A percentile compares a stretch with the other conserved stretches of the same genome.
Conservation (phyloP, 2,329 filamentous ascomycete genomes). For the Colletotrichum brevisporum region DNA sequence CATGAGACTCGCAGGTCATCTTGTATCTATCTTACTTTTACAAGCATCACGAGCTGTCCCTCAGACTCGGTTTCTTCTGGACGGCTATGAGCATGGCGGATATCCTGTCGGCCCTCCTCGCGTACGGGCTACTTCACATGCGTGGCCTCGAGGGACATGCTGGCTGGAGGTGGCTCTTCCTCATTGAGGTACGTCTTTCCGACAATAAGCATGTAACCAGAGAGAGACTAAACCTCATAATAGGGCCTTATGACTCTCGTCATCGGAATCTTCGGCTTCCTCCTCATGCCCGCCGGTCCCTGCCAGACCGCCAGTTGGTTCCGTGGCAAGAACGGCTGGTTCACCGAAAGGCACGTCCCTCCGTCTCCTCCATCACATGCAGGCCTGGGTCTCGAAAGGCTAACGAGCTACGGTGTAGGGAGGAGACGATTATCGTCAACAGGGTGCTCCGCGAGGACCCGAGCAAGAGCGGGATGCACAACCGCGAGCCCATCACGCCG, state of each 20-base stretch:
- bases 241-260: conserved; percentile 36
- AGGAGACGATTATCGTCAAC: conserved; percentile 72
- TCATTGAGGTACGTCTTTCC: conserved; percentile 66
- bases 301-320: conserved; percentile 70
- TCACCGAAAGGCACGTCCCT: conserved; percentile 60
- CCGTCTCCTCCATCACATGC: background rate
- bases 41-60: conserved; percentile 56
- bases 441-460: conserved; percentile 69
- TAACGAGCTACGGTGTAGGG: too few species aligned
- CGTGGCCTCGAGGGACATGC: conserved; percentile 51
- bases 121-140: conserved; percentile 57
- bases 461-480: conserved; percentile 70
- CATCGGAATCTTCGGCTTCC: background rate
- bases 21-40: conserved; percentile 61
- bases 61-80: conserved; percentile 59
- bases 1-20: conserved; percentile 46
- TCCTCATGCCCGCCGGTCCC: conserved; percentile 53
- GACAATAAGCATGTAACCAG: too few species aligned
- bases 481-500: conserved; percentile 65
- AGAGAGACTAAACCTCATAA: background rate
- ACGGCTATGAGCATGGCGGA: conserved; percentile 56
- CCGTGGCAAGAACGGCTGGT: conserved; percentile 70
- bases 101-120: conserved; percentile 55
- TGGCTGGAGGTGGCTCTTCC: conserved; percentile 65
- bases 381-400: too few species aligned